These are phyloP conservation scores for Tritrichomonas musculus DNA, from an alignment of 208 protist species.

Conservation along the genomic window DNA sequence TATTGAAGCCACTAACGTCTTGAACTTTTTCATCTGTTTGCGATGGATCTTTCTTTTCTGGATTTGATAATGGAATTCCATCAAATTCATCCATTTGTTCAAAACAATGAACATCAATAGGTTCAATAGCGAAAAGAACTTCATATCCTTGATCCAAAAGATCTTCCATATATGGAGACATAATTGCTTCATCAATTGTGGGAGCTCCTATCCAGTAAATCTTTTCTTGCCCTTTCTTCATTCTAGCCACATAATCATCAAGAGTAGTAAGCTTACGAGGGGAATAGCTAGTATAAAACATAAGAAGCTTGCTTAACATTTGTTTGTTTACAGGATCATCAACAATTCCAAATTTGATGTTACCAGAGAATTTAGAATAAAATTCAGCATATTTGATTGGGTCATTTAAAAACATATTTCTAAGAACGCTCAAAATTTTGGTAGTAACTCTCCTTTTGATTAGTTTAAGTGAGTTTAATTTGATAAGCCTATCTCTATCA, in stretches of 20 bases:
- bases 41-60: neutral
- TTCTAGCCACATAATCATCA: slow-evolving; percentile 77
- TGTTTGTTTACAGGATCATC: slow-evolving; percentile 86
- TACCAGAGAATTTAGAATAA: slow-evolving; percentile 80
- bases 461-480: slow-evolving; percentile 77
- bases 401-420: slow-evolving; percentile 50
- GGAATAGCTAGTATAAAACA: slow-evolving; percentile 55
- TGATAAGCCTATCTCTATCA: slow-evolving; percentile 94
- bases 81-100: slow-evolving; percentile 45
- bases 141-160: slow-evolving; percentile 43
- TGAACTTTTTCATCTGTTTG: neutral
- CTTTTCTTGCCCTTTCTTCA: slow-evolving; percentile 49
- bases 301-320: slow-evolving; percentile 88
- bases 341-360: slow-evolving; percentile 92
- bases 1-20: neutral
- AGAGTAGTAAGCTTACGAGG: slow-evolving; percentile 77
- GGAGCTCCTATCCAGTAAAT: slow-evolving; percentile 53
- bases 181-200: slow-evolving; percentile 38
- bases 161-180: slow-evolving; percentile 49
- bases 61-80: neutral
- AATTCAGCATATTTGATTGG: slow-evolving; percentile 71
- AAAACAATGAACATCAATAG: slow-evolving; percentile 49
- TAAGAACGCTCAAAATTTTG: slow-evolving; percentile 79
- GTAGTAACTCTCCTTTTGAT: slow-evolving; percentile 95
- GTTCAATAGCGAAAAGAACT: slow-evolving; percentile 48